Conservation (phyloP, 2,329 filamentous ascomycete species). For the Coniella vitis region DNA sequence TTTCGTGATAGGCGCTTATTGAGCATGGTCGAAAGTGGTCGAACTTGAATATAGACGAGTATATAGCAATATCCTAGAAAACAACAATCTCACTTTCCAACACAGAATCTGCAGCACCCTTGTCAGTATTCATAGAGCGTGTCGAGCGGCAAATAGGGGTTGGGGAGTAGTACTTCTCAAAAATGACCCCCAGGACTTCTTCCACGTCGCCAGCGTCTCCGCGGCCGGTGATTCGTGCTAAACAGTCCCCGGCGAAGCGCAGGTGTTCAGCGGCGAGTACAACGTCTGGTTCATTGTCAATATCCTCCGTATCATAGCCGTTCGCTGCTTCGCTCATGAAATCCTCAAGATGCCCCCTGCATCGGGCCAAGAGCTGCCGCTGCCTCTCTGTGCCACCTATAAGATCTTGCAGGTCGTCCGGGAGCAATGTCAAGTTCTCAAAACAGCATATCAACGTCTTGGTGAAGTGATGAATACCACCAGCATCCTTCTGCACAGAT, state of each 20-base stretch:
- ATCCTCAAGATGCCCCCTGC: slow-evolving; percentile 61
- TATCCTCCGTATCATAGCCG: slow-evolving; percentile 31
- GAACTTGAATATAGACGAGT: slow-evolving; percentile 10
- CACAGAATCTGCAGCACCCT: slow-evolving; percentile 42
- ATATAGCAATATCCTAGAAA: slow-evolving; percentile 13
- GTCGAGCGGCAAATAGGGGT: not conserved
- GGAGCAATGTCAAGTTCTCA: slow-evolving; percentile 60
- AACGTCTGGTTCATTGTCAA: slow-evolving; percentile 60
- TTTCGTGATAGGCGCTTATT: not conserved
- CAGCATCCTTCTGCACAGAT: slow-evolving; percentile 39
- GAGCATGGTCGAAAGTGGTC: not conserved
- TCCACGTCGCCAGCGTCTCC: slow-evolving; percentile 86
- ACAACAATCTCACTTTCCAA: slow-evolving; percentile 28
- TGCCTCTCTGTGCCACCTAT: slow-evolving; percentile 89
- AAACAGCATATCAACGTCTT: slow-evolving; percentile 63
- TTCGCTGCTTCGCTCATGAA: slow-evolving; percentile 54
- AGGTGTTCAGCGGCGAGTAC: slow-evolving; percentile 88
- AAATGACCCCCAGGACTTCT: slow-evolving; percentile 91
- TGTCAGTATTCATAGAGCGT: not conserved
- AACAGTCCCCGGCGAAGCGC: slow-evolving; percentile 67
- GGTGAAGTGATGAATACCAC: slow-evolving; percentile 64
- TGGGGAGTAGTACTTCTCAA: slow-evolving; percentile 71
- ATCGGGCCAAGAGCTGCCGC: slow-evolving; percentile 69
- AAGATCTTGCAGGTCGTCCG: slow-evolving; percentile 70
- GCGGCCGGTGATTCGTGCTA: slow-evolving; percentile 82